Evolutionary conservation across 108 stramenopile genomes (phyloP).

Genomic region (Skeletonema marinoi): DNA sequence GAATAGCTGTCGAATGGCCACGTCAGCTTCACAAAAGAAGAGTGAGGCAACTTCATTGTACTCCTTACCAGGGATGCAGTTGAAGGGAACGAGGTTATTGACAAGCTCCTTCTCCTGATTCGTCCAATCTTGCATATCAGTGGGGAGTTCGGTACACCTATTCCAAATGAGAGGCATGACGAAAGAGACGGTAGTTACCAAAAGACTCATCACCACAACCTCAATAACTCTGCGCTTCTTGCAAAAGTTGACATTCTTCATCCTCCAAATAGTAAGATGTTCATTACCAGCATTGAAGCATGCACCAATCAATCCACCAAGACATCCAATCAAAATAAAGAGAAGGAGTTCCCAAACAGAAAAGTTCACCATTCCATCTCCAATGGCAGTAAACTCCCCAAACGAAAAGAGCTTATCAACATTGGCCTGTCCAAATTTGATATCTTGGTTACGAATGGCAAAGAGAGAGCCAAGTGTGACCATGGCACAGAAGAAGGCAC

Average conservation of each 20-base stretch:
- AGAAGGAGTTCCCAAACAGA: slow-evolving; percentile 93
- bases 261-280: slow-evolving; percentile 89
- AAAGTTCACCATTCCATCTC: slow-evolving; percentile 77
- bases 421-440: slow-evolving; percentile 88
- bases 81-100: slow-evolving; percentile 87
- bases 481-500: slow-evolving; percentile 98
- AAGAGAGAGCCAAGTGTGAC: slow-evolving; percentile 88
- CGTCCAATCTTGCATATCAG: slow-evolving; percentile 95
- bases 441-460: slow-evolving; percentile 75
- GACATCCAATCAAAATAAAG: slow-evolving; percentile 89
- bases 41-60: slow-evolving; percentile 98
- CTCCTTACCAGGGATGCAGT: slow-evolving; percentile 87
- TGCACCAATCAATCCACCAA: slow-evolving; percentile 95
- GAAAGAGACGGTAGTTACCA: slow-evolving; percentile 81
- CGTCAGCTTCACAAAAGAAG: slow-evolving; percentile 93
- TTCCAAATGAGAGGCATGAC: slow-evolving; percentile 90
- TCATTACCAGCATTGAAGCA: slow-evolving; percentile 95
- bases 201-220: slow-evolving; percentile 67
- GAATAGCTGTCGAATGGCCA: slow-evolving; percentile 94
- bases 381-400: slow-evolving; percentile 84
- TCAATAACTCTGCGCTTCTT: slow-evolving; percentile 79
- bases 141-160: slow-evolving; percentile 87
- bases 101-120: slow-evolving; percentile 94
- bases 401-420: slow-evolving; percentile 94
- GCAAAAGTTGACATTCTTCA: slow-evolving; percentile 79